phyloP scores from a whole-genome alignment of 768 basidiomycete species.

The Crucibulum laeve region DNA sequence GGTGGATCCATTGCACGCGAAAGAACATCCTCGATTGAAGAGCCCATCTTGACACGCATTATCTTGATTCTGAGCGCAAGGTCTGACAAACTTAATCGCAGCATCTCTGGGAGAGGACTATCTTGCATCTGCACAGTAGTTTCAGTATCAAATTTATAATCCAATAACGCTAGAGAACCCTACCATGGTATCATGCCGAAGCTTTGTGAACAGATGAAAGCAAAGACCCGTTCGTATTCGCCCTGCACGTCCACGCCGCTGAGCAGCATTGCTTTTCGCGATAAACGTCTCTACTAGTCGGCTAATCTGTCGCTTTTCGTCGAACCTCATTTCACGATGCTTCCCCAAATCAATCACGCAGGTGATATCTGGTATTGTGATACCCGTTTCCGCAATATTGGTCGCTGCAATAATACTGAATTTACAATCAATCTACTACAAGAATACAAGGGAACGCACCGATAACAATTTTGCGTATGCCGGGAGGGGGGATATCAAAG shows the following conservation, averaged over 20 bases:
- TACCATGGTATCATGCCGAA: constrained; percentile 77
- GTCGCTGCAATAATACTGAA: constrained; percentile 66
- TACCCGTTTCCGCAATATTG: constrained; percentile 94
- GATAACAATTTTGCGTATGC: constrained; percentile 90
- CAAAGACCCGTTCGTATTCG: constrained; percentile 87
- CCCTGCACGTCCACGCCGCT: constrained; percentile 86
- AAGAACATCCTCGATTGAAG: constrained; percentile 87
- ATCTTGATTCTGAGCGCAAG: constrained; percentile 91
- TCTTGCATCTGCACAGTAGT: constrained; percentile 63
- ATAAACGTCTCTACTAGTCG: constrained; percentile 89
- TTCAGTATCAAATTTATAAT: neutral
- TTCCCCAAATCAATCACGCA: constrained; percentile 94
- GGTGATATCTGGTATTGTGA: constrained; percentile 97
- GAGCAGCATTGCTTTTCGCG: constrained; percentile 86
- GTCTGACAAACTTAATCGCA: constrained; percentile 88
- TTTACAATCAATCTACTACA: neutral
- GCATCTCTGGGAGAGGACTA: constrained; percentile 92
- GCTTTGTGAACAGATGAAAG: constrained; percentile 93
- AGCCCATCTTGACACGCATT: constrained; percentile 82
- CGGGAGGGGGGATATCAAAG: constrained; percentile 80
- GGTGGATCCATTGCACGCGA: constrained; percentile 90
- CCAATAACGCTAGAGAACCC: constrained; percentile 7
- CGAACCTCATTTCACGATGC: constrained; percentile 94
- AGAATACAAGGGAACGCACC: constrained; percentile 40
- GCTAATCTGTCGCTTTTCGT: constrained; percentile 95